phyloP scores from a whole-genome alignment of 441 rosid genomes.

The Viola pubescens region DNA sequence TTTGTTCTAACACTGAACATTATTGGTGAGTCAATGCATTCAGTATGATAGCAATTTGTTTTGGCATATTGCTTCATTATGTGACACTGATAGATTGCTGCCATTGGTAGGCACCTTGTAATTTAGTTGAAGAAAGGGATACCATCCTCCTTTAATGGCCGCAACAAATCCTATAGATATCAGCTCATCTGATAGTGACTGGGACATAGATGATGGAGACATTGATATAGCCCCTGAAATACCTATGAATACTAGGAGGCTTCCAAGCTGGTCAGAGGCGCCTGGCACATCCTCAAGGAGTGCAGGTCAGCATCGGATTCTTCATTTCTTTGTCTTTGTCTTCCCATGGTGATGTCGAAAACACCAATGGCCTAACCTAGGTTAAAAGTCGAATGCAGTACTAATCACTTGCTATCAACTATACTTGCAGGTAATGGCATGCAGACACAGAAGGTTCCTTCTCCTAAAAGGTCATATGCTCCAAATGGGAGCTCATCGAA shows the following conservation, averaged over 20 bases:
- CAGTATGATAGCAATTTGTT: not conserved
- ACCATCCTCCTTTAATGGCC: conserved; percentile 24
- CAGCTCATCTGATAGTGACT: conserved; percentile 57
- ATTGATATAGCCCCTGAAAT: conserved; percentile 16
- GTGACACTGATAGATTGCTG: not conserved
- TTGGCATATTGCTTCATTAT: not conserved
- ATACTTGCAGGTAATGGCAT: conserved; percentile 37
- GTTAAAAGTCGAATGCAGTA: conserved; percentile 14
- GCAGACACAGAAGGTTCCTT: conserved; percentile 19
- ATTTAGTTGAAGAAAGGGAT: conserved; percentile 21
- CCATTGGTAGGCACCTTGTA: not conserved
- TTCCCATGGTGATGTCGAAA: not conserved
- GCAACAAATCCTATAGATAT: conserved; percentile 48
- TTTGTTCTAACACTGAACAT: not conserved
- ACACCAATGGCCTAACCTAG: not conserved
- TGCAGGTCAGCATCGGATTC: conserved; percentile 22
- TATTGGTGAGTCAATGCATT: not conserved
- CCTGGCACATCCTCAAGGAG: conserved; percentile 17
- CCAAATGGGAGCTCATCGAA: conserved; percentile 36
- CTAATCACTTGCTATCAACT: conserved; percentile 12
- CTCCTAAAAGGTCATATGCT: conserved; percentile 24
- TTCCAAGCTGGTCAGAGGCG: conserved; percentile 36
- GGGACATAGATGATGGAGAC: conserved; percentile 28
- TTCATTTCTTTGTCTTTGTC: not conserved
- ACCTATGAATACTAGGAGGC: conserved; percentile 24